Evolutionary conservation across 495 filamentous ascomycete species (phyloP).

Genomic region (Tuber melanosporum): DNA sequence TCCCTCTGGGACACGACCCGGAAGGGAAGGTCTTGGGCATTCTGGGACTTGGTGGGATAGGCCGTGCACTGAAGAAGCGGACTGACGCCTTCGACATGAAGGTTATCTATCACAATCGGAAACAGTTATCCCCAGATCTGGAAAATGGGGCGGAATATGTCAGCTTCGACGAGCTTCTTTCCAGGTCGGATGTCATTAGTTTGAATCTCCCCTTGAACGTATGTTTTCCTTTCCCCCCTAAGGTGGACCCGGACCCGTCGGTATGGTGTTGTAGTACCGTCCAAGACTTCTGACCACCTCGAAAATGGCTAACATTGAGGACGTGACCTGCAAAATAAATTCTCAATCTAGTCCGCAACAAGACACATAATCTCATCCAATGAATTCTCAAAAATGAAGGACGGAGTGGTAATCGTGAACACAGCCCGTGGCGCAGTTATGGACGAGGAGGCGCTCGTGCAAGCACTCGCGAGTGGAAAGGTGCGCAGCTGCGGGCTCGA

Average conservation of each 20-base stretch:
- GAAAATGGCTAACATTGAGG: background rate
- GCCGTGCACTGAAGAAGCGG: slow-evolving; percentile 64
- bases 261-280: background rate
- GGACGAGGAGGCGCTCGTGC: slow-evolving; percentile 69
- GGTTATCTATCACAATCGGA: slow-evolving; percentile 66
- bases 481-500: slow-evolving; percentile 65
- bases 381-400: slow-evolving; percentile 65
- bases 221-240: slow-evolving; percentile 14
- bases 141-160: slow-evolving; percentile 62
- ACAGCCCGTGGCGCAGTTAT: slow-evolving; percentile 74
- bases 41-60: slow-evolving; percentile 82
- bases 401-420: slow-evolving; percentile 73
- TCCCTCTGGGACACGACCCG: slow-evolving; percentile 58
- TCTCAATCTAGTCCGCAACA: slow-evolving; percentile 44
- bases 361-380: slow-evolving; percentile 60
- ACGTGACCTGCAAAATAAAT: background rate
- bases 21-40: slow-evolving; percentile 63
- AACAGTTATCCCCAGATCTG: slow-evolving; percentile 49
- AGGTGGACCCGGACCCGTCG: background rate
- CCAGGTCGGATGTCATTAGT: slow-evolving; percentile 64
- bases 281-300: background rate
- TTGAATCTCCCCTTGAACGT: slow-evolving; percentile 66
- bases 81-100: slow-evolving; percentile 65
- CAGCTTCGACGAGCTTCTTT: slow-evolving; percentile 61
- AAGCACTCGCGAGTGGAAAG: slow-evolving; percentile 61